Evolutionary conservation across 768 basidiomycete genomes (phyloP).

Genomic region (Suillus alpinus): DNA sequence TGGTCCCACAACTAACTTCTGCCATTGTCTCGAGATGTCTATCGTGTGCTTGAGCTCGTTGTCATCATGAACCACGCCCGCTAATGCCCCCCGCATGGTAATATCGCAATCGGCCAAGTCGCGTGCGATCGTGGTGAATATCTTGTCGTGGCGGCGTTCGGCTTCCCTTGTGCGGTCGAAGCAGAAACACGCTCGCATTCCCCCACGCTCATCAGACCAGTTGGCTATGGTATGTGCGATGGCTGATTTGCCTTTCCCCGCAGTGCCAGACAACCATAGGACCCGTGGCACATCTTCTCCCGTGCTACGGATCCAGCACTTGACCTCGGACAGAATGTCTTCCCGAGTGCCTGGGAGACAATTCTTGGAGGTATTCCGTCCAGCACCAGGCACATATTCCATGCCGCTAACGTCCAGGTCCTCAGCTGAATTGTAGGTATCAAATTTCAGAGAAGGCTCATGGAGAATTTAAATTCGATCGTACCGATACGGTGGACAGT

Average conservation of each 20-base stretch:
- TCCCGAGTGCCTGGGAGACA: conserved; percentile 15
- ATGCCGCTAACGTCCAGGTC: background rate
- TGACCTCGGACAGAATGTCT: conserved; percentile 13
- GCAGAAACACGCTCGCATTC: conserved; percentile 15
- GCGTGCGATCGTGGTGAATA: conserved; percentile 1
- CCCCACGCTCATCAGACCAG: conserved; percentile 3
- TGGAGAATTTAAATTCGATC: accelerated
- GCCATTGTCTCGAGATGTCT: conserved; percentile 10
- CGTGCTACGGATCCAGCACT: conserved; percentile 10
- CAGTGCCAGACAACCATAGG: conserved; percentile 12
- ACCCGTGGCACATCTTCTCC: conserved; percentile 4
- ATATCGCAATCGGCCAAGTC: background rate
- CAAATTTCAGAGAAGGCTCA: background rate
- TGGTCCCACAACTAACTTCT: conserved; percentile 14
- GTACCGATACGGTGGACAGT: background rate
- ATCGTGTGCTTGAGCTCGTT: background rate
- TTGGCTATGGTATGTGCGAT: conserved; percentile 18
- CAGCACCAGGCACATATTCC: background rate
- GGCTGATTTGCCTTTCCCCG: conserved; percentile 19
- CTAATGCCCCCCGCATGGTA: background rate
- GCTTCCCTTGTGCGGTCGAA: conserved; percentile 9
- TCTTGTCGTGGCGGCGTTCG: background rate
- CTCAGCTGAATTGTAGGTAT: background rate
- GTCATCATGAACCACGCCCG: background rate
- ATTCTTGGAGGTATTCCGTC: background rate